Evolutionary conservation across 345 rosid genomes (phyloP).

Genomic region (Hibiscus mutabilis): DNA sequence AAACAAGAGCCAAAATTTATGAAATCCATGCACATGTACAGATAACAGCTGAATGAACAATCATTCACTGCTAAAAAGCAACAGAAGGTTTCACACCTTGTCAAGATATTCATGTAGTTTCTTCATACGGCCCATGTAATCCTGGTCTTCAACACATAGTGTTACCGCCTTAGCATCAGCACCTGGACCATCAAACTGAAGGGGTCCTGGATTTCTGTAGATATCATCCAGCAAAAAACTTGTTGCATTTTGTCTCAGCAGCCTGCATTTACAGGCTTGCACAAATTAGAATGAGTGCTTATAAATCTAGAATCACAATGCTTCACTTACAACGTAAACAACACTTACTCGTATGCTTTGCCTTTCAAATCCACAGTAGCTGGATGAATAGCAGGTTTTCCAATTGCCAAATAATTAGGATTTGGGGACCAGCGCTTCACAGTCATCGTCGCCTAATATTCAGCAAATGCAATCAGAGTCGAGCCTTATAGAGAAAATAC

Average conservation of each 20-base stretch:
- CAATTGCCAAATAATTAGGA: constrained; percentile 62
- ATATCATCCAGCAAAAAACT: constrained; percentile 81
- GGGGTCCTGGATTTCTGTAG: constrained; percentile 97
- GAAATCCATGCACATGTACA: constrained; percentile 5
- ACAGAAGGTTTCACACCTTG: no score
- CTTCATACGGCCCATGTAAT: constrained; percentile 99
- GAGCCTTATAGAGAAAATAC: background rate
- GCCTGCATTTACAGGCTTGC: constrained; percentile 36
- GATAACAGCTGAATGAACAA: no score
- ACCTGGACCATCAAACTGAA: constrained; percentile 96
- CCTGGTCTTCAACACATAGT: constrained; percentile 92
- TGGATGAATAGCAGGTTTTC: constrained; percentile 96
- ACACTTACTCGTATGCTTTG: constrained; percentile 89
- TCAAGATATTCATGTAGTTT: constrained; percentile 81
- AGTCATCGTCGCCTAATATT: constrained; percentile 81
- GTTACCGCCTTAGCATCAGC: constrained; percentile 80
- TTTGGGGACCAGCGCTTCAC: constrained; percentile 88
- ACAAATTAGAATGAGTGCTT: background rate
- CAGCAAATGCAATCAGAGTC: constrained; percentile 7
- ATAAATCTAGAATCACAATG: background rate
- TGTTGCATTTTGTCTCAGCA: constrained; percentile 64
- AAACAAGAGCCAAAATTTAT: background rate
- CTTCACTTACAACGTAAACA: background rate
- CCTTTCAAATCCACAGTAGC: constrained; percentile 91
- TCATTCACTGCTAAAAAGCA: no score